Base-by-base conservation (phyloP, 2,329 filamentous ascomycete species). In the Dothideomycetidae sp. region DNA sequence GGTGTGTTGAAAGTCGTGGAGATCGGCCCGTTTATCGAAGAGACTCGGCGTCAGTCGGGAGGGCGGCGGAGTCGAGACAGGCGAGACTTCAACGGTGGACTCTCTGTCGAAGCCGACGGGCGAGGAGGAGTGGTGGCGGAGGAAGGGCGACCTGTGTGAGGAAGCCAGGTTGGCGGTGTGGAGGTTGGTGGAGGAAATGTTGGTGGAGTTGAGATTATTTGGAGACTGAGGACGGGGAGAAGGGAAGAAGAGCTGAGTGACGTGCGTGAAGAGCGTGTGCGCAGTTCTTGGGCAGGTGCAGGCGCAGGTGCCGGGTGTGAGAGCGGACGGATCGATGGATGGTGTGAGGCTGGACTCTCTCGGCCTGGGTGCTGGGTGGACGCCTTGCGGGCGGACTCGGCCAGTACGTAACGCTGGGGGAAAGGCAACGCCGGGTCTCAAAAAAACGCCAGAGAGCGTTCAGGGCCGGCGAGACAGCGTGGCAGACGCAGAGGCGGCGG, bases 81-180 rank as follows among this genome's bases (percentile, higher is more conserved):
- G 57, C 37, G 60, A 62, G 33, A 57, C 58, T 45, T 68, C 67
- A 52, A 64, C 60, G 41, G 66, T 68, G 37, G 64, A 69, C 48
- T 60, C 57, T 50, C 62, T 63, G 54, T 61, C 61, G 44, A 50
- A 55, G 50, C 65, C 61, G 55, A 61, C 63, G 46, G 54, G 49
- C 42, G 55, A 55, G 41, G 67, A 65, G 50, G 68, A 70, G 57
- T 65, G 59, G 52, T 62, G 63, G 53, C 66, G 60, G 50, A 66
- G 62, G 50, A 63, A 66, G 48, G 65, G 64, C 42, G 53, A 60
- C 45, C 31, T 16, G 26, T 64, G 61, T 53, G 61, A 60, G 52
- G 64, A 65, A 61, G 67, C 65, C 60, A 68, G 67, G 31, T 18
- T 41, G 26, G 38, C 41, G 41, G 41, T 29, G 26, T 31, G 18